phyloP scores from a whole-genome alignment of 2,329 filamentous ascomycete genomes.

The Fusarium sp. region DNA sequence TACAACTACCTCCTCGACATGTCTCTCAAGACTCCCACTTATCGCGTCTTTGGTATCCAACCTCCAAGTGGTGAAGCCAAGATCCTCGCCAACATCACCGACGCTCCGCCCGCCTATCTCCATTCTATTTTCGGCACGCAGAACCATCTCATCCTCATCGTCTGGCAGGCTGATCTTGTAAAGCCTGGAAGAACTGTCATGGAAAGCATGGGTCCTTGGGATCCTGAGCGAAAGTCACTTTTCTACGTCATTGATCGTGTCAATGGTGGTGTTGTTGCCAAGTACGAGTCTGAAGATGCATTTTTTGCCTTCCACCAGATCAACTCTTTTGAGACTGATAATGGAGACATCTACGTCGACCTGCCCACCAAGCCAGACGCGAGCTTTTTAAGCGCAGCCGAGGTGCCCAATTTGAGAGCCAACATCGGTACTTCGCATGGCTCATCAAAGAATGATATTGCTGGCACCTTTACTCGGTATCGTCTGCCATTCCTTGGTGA shows the following conservation, averaged over 20 bases:
- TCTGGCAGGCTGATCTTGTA: constrained; percentile 19
- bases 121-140: constrained; percentile 15
- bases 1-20: constrained; percentile 24
- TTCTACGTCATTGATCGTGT: constrained; percentile 19
- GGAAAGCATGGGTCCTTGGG: constrained; percentile 9
- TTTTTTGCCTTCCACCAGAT: constrained; percentile 21
- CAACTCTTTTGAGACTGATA: constrained; percentile 15
- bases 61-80: constrained; percentile 2
- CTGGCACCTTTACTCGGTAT: constrained; percentile 14
- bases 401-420: constrained; percentile 10
- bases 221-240: constrained; percentile 6
- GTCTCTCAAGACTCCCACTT: not conserved
- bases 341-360: constrained; percentile 18
- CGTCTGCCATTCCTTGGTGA: constrained; percentile 10
- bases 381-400: constrained; percentile 4
- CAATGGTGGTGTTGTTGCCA: constrained; percentile 13
- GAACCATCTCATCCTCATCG: constrained; percentile 18
- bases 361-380: constrained; percentile 12
- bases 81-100: constrained; percentile 24
- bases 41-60: constrained; percentile 16
- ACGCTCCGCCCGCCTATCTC: constrained; percentile 17
- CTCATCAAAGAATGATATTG: constrained; percentile 5
- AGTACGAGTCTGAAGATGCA: constrained; percentile 10
- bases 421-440: constrained; percentile 10
- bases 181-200: constrained; percentile 7